Evolutionary conservation across 495 filamentous ascomycete species (phyloP).

Genomic region (Aspergillus bertholletiae): DNA sequence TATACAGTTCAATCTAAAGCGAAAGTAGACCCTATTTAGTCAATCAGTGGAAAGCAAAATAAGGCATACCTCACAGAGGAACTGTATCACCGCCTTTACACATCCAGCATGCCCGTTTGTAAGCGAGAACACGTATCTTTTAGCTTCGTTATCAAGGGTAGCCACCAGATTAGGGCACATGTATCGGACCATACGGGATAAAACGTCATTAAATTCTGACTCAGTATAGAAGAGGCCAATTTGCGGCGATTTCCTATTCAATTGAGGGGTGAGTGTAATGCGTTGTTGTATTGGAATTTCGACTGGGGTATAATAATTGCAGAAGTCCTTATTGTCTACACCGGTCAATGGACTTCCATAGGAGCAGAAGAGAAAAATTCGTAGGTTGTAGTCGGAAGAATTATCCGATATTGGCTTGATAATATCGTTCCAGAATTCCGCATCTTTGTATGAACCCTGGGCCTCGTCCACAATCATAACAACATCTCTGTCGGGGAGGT

Average conservation of each 20-base stretch:
- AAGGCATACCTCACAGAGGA: no score
- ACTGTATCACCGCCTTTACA: no score
- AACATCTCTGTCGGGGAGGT: not conserved
- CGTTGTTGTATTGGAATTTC: not conserved
- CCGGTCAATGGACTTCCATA: constrained; percentile 7
- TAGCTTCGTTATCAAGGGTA: constrained; percentile 2
- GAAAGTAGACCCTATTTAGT: not conserved
- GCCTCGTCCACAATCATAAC: constrained; percentile 8
- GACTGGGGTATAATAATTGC: constrained; percentile 4
- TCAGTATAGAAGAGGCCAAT: constrained; percentile 4
- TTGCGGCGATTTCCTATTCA: not conserved
- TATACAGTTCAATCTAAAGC: not conserved
- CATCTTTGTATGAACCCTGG: constrained; percentile 1
- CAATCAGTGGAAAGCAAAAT: constrained; percentile 1
- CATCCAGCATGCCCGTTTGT: constrained; percentile 10
- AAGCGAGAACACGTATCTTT: constrained; percentile 3
- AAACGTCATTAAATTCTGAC: constrained; percentile 6
- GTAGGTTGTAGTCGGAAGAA: not conserved
- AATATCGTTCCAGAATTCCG: constrained; percentile 1
- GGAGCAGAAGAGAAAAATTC: constrained; percentile 2
- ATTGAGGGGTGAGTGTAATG: constrained; percentile 7
- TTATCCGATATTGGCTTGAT: constrained; percentile 1
- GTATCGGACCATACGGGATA: not conserved
- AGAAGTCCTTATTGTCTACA: not conserved
- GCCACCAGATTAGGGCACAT: constrained; percentile 2